A percentile compares a stretch with the other conserved stretches of the same genome.
Conservation (phyloP, 2,329 filamentous ascomycete genomes). For the Fusarium nematophilum region DNA sequence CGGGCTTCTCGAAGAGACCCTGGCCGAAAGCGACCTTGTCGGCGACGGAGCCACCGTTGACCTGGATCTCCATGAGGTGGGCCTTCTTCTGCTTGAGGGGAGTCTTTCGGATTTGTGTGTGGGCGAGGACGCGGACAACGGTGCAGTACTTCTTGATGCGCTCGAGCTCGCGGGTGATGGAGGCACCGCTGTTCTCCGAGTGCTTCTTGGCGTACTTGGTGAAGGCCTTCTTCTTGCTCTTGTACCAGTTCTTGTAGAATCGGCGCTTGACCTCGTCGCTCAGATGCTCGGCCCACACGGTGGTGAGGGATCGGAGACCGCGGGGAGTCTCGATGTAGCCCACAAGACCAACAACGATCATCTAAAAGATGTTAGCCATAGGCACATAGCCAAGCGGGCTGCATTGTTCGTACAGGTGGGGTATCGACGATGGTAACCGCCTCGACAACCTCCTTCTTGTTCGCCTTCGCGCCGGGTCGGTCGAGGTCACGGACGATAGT, state of each 20-base stretch:
- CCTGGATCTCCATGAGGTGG: conserved; percentile 99
- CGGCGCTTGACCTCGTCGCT: conserved; percentile 98
- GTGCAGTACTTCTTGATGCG: conserved; percentile 99
- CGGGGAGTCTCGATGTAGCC: conserved; percentile 99
- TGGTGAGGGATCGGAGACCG: conserved; percentile 98
- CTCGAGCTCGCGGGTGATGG: conserved; percentile 97
- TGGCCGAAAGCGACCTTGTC: conserved; percentile 98
- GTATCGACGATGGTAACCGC: conserved; percentile 90
- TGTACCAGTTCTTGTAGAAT: conserved; percentile 99
- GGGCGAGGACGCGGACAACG: conserved; percentile 97
- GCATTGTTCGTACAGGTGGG: conserved; percentile 92
- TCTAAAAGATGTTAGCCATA: conserved; percentile 83
- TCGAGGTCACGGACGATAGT: conserved; percentile 99
- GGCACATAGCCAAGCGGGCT: conserved; percentile 82
- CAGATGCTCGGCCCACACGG: conserved; percentile 99
- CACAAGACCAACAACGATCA: conserved; percentile 99
- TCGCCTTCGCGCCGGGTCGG: conserved; percentile 98
- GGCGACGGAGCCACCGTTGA: conserved; percentile 95
- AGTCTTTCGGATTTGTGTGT: conserved; percentile 99
- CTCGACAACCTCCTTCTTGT: conserved; percentile 99
- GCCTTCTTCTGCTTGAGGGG: conserved; percentile 99
- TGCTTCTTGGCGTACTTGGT: conserved; percentile 99
- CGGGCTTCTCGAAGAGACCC: conserved; percentile 98
- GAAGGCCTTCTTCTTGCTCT: conserved; percentile 99
- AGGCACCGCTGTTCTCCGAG: conserved; percentile 90